Evolutionary conservation across 345 rosid species (phyloP), one percentile per base, ranked within the genome.

Genomic region (Combretum micranthum): DNA sequence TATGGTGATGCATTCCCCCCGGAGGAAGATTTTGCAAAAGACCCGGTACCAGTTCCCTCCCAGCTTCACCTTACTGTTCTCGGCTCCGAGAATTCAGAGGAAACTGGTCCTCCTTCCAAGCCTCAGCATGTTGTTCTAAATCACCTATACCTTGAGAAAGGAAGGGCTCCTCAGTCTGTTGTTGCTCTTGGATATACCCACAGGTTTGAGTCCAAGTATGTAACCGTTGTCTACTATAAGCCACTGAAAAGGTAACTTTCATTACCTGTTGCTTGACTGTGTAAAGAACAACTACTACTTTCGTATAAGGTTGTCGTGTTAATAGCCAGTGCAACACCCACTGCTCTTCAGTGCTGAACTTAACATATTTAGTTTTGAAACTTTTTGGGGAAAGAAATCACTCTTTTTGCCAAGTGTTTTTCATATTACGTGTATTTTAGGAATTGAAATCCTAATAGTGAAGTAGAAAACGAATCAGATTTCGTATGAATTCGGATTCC

Each of bases 51-150:
- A 3, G 84, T 81, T 56, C 99, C 99, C 45, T 68, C 87, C 12
- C 97, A 92, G 69, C 79, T 92, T 48, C 83, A 71, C 53, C 71
- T 80, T 60, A 80, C 87, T 12, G 81, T 88, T 7, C 77, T 92
- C 3, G 94, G 64, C 25, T 21, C 71, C 23, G 80, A 72, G n/a
- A 73, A 64, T 32, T 51, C 75, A 52, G 82, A 71, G 32, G 83
- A 68, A 64, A 64, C 79, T 48, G 66, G 82, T 7, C 32, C 32
- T 45, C 72, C 82, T 20, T 60, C 80, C 9, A 84, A 76, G 76
- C 96, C 97, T 17, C 89, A 77, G 42, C 97, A 89, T 44, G 96
- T 87, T 17, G 76, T 86, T 59, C 97, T 93, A 32, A 87, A 93
- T 69, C 99, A 93, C 61, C 80, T 93, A 37, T 85, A 78, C 64